Evolutionary conservation across 2,329 filamentous ascomycete species (phyloP).

Genomic region (Colletotrichum sp.): DNA sequence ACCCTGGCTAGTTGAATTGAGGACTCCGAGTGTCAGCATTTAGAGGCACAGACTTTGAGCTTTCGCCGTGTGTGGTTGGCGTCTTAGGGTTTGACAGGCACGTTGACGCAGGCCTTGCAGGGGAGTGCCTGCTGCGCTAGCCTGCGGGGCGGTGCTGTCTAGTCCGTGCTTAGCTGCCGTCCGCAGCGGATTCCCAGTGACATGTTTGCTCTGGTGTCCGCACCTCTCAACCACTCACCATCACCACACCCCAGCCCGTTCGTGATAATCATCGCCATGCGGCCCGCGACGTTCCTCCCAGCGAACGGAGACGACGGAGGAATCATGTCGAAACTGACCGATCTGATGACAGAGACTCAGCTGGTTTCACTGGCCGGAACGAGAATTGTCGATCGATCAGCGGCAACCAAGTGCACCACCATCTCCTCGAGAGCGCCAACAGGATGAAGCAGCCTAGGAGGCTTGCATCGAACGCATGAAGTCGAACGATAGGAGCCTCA

Average conservation of each 20-base stretch:
- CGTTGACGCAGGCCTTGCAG: background rate
- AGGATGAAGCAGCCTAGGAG: background rate
- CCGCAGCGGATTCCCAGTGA: background rate
- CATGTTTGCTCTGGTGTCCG: background rate
- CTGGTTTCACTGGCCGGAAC: background rate
- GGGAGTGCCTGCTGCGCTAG: background rate
- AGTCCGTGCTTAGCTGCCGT: background rate
- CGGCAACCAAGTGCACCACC: background rate
- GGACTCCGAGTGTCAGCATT: background rate
- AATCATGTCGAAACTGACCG: constrained; percentile 9
- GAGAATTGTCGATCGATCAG: background rate
- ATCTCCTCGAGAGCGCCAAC: background rate
- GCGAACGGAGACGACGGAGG: background rate
- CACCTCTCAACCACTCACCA: background rate
- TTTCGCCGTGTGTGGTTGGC: background rate
- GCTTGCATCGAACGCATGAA: constrained; percentile 8
- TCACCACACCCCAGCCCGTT: background rate
- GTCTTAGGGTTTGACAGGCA: background rate
- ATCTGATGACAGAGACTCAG: background rate
- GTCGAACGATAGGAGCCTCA: background rate
- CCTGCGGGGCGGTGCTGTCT: background rate
- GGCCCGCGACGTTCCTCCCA: constrained; percentile 11
- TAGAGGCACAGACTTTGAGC: background rate
- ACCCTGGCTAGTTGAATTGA: background rate
- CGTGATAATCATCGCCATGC: constrained; percentile 4